Percentiles rank a stretch among this genome's conserved stretches.
Evolutionary conservation across 2,329 filamentous ascomycete species (phyloP).

Genomic region (Monosporascus sp.): DNA sequence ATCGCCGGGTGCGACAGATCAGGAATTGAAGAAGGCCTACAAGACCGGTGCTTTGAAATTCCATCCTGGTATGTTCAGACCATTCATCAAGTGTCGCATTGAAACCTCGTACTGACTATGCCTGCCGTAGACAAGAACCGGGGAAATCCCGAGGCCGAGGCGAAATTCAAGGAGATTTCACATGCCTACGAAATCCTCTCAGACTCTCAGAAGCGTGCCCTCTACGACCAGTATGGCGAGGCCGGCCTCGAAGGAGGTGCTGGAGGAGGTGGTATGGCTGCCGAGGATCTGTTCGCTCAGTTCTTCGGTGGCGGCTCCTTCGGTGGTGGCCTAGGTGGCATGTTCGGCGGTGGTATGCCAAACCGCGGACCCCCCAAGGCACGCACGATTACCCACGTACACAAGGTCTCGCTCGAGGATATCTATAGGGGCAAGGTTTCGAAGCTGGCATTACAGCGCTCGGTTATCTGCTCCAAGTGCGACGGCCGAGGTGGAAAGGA

Average conservation of each 20-base stretch:
- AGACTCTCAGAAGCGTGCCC: slow-evolving; percentile 80
- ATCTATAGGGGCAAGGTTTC: slow-evolving; percentile 98
- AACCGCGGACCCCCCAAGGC: slow-evolving; percentile 80
- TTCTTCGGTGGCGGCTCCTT: slow-evolving; percentile 81
- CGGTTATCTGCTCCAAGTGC: slow-evolving; percentile 93
- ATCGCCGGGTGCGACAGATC: slow-evolving; percentile 71
- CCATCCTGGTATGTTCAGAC: slow-evolving; percentile 64
- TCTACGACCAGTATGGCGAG: slow-evolving; percentile 98
- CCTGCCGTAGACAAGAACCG: slow-evolving; percentile 78
- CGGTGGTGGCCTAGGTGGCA: slow-evolving; percentile 69
- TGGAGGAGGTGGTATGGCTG: slow-evolving; percentile 80
- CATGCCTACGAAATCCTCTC: slow-evolving; percentile 94
- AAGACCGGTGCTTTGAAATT: slow-evolving; percentile 78
- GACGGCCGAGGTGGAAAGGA: slow-evolving; percentile 94
- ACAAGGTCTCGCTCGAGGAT: slow-evolving; percentile 97
- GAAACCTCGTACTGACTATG: no score
- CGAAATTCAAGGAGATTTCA: slow-evolving; percentile 98
- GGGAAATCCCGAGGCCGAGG: slow-evolving; percentile 85
- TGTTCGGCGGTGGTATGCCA: slow-evolving; percentile 73
- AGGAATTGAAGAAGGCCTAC: slow-evolving; percentile 88
- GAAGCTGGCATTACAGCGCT: slow-evolving; percentile 95
- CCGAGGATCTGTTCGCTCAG: slow-evolving; percentile 92
- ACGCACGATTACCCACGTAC: slow-evolving; percentile 93
- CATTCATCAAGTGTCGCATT: no score
- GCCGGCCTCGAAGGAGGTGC: slow-evolving; percentile 88